phyloP scores from a whole-genome alignment of 495 filamentous ascomycete genomes.

The Xylaria longipes region DNA sequence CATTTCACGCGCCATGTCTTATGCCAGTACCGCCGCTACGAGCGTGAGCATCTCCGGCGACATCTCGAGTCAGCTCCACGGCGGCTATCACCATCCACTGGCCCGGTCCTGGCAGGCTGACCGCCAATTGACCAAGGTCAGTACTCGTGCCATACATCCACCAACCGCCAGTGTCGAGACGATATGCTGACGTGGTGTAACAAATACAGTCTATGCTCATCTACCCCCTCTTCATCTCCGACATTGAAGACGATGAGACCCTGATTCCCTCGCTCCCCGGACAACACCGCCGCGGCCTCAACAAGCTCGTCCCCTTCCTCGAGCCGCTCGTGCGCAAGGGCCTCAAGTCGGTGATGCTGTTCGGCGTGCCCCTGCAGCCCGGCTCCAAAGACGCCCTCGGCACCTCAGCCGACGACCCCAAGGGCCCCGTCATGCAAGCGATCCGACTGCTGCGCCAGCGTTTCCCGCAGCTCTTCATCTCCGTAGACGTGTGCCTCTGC shows the following conservation, averaged over 20 bases:
- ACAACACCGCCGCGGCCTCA: constrained; percentile 85
- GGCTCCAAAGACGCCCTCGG: constrained; percentile 88
- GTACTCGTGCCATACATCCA: constrained; percentile 25
- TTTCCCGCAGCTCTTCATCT: constrained; percentile 89
- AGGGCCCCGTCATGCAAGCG: constrained; percentile 85
- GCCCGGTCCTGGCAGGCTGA: constrained; percentile 94
- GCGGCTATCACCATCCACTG: constrained; percentile 92
- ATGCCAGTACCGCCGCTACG: constrained; percentile 88
- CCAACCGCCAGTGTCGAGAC: not conserved
- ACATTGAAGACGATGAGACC: constrained; percentile 89
- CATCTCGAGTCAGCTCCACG: constrained; percentile 93
- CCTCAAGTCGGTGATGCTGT: constrained; percentile 89
- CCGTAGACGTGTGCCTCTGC: constrained; percentile 93
- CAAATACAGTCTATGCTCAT: constrained; percentile 87
- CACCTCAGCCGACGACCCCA: constrained; percentile 90
- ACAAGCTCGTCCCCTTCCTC: constrained; percentile 83
- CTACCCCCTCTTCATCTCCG: constrained; percentile 95
- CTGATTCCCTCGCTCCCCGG: constrained; percentile 88
- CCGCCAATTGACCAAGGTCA: constrained; percentile 92
- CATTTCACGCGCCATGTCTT: constrained; percentile 76
- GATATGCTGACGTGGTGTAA: not conserved
- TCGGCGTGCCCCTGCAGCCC: constrained; percentile 85
- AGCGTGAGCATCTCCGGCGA: constrained; percentile 92
- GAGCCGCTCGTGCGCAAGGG: constrained; percentile 86
- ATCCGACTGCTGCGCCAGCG: constrained; percentile 80